phyloP scores from a whole-genome alignment of 2,329 filamentous ascomycete species.

The Sarocladium strictum region DNA sequence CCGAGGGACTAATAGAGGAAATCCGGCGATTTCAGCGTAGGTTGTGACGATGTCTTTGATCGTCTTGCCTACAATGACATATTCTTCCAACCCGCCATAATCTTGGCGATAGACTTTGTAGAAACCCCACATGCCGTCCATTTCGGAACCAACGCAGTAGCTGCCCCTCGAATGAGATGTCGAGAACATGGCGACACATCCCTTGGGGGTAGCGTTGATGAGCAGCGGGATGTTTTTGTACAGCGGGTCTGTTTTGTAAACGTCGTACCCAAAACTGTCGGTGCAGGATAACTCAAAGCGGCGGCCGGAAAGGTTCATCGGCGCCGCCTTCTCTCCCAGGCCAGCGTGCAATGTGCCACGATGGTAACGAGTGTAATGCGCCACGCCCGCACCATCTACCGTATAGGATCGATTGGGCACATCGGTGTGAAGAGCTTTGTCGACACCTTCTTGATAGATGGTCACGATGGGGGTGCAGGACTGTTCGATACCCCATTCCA shows the following conservation, averaged over 20 bases:
- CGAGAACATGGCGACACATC: conserved; percentile 63
- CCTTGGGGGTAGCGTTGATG: conserved; percentile 59
- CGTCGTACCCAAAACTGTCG: conserved; percentile 69
- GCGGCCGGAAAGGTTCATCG: conserved; percentile 64
- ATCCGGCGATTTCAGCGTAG: conserved; percentile 64
- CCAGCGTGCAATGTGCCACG: conserved; percentile 60
- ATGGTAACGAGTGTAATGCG: conserved; percentile 60
- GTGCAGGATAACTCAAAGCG: conserved; percentile 62
- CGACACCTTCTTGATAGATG: conserved; percentile 39
- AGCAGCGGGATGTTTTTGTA: conserved; percentile 73
- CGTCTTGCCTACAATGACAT: conserved; percentile 60
- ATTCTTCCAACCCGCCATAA: conserved; percentile 66
- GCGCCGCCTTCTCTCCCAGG: conserved; percentile 65
- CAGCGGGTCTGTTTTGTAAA: conserved; percentile 63
- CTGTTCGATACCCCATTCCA: conserved; percentile 11
- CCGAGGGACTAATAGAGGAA: conserved; percentile 60
- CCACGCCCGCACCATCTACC: conserved; percentile 53
- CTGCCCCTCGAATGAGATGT: conserved; percentile 58
- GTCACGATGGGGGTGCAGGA: conserved; percentile 44
- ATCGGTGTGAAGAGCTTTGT: conserved; percentile 53
- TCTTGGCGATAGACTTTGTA: conserved; percentile 72
- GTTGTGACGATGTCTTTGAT: conserved; percentile 58
- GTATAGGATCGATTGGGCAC: conserved; percentile 61
- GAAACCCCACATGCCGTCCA: conserved; percentile 70
- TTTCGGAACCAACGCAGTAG: conserved; percentile 64